Evolutionary conservation across 805 yeast genomes (phyloP), one percentile per base, ranked within the genome.

Genomic region (Suhomyces vadensis): DNA sequence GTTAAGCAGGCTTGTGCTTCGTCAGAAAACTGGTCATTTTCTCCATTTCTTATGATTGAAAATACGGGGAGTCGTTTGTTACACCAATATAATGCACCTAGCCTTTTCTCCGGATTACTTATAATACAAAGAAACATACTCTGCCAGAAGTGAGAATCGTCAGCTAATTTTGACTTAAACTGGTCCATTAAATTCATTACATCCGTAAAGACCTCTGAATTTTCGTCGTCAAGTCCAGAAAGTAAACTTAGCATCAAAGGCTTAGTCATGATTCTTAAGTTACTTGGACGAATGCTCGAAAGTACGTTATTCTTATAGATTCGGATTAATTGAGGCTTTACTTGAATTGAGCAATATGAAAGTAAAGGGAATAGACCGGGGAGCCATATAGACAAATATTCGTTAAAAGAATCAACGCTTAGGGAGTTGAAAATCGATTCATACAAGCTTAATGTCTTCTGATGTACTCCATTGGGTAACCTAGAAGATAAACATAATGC

Each of bases 391-490:
- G 75, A 71, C n/a, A 86, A 69, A 44, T 80, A 77, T 8, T 65
- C 49, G 35, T 84, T 78, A 26, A 87, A 65, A 4, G 77, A 65
- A 4, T 77, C 80, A 0, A 63, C 57, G 1, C 85, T 84, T 26
- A 92, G 65, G 23, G 81, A 77, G 27, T 73, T 74, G 65, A 94
- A 88, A 2, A 92, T 78, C 42, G 71, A 68, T 17, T 78, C 81
- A 61, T 91, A 94, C 1, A 91, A 79, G 44, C 83, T 88, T 31
- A 94, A 65, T 0, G 97, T 78, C 58, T 89, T 94, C 52, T 85
- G 86, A 61, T 94, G 99, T 0, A 94, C 99, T 6, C 99, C 99
- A 39, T 95, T 87, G 0, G 99, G 99, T 8, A 94, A 73, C 40
- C 75, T 75, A 1, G 95, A 83, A 2, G 90, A 81, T 22, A 92